These are phyloP conservation scores for Tulasnella sp. DNA, from an alignment of 768 basidiomycete genomes.

Conservation along the genomic window DNA sequence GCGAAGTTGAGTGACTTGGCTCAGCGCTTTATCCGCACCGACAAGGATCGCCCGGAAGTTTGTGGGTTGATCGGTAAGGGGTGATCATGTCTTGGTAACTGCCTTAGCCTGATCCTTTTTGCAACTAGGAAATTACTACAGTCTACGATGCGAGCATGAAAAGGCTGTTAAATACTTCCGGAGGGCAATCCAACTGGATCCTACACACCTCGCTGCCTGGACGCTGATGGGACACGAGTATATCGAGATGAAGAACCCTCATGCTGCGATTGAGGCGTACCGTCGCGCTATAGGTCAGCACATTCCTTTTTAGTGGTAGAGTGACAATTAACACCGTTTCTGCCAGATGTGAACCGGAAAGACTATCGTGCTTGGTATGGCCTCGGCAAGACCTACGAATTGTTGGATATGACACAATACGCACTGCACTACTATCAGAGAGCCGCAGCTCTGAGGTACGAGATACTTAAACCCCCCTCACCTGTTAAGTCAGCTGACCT, in stretches of 20 bases:
- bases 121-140: slow-evolving; percentile 90
- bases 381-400: slow-evolving; percentile 95
- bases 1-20: slow-evolving; percentile 89
- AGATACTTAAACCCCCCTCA: slow-evolving; percentile 5
- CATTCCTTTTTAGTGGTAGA: not conserved
- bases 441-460: slow-evolving; percentile 86
- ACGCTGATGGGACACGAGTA: slow-evolving; percentile 99
- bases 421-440: slow-evolving; percentile 95
- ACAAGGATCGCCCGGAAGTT: slow-evolving; percentile 93
- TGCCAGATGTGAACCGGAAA: slow-evolving; percentile 87
- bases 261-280: slow-evolving; percentile 98
- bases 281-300: slow-evolving; percentile 87
- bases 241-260: slow-evolving; percentile 98
- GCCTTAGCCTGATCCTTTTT: not conserved
- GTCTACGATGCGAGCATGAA: slow-evolving; percentile 88
- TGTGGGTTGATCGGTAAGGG: slow-evolving; percentile 90
- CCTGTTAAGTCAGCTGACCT: slow-evolving; percentile 6
- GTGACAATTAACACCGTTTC: slow-evolving; percentile 28
- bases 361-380: slow-evolving; percentile 99
- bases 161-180: slow-evolving; percentile 96
- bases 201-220: slow-evolving; percentile 96
- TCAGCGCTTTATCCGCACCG: slow-evolving; percentile 84
- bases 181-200: slow-evolving; percentile 91
- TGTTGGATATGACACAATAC: slow-evolving; percentile 96
- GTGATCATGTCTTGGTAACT: not conserved